Evolutionary conservation across 2,329 filamentous ascomycete genomes (phyloP).

Genomic region (Trichocomaceae sp.): DNA sequence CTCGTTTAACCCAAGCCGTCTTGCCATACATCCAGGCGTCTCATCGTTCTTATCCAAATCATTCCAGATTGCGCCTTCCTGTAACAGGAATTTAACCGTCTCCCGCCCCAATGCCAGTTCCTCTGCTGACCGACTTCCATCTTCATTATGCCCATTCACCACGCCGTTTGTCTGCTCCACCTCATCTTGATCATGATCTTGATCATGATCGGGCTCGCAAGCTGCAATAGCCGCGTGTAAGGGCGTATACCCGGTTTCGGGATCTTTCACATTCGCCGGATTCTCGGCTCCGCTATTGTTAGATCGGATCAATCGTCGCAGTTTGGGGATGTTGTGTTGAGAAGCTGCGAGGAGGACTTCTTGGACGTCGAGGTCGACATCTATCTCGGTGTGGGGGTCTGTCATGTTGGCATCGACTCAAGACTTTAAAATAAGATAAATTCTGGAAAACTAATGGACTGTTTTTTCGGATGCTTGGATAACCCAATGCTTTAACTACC

Average conservation of each 20-base stretch:
- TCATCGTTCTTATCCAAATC: constrained; percentile 80
- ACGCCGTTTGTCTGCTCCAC: constrained; percentile 20
- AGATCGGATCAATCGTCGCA: constrained; percentile 62
- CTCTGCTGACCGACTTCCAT: neutral
- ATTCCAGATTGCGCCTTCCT: constrained; percentile 95
- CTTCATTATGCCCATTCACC: constrained; percentile 8
- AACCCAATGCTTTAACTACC: neutral
- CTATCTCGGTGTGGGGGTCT: constrained; percentile 10
- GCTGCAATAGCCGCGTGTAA: constrained; percentile 85
- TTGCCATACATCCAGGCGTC: constrained; percentile 84
- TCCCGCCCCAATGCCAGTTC: constrained; percentile 56
- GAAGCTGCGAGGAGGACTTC: constrained; percentile 60
- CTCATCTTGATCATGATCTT: constrained; percentile 1
- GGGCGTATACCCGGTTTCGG: constrained; percentile 76
- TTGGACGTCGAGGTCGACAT: constrained; percentile 43
- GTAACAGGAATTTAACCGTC: constrained; percentile 68
- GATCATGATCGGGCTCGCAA: constrained; percentile 45
- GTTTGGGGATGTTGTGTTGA: constrained; percentile 59
- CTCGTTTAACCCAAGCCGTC: constrained; percentile 57
- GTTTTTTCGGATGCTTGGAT: neutral
- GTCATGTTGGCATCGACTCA: neutral
- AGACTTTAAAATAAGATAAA: too few relatives aligned
- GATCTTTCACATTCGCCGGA: constrained; percentile 71
- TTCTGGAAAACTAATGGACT: too few relatives aligned
- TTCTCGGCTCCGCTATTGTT: constrained; percentile 36